Base-by-base conservation (phyloP, 106 monocot species). In the Chionographis japonica region DNA sequence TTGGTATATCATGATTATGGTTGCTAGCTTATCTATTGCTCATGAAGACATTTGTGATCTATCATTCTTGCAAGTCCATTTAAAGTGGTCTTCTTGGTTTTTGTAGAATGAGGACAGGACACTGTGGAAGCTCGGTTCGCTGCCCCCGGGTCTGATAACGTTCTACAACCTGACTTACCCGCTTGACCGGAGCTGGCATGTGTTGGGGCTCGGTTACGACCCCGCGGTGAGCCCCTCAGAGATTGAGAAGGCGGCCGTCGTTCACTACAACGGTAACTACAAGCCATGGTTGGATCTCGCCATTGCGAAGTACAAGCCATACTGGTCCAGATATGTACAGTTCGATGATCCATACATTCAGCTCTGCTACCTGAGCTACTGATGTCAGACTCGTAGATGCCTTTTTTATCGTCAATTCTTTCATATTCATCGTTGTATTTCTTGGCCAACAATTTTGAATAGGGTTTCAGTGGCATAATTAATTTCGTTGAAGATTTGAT, bases 241-340 rank as follows among this genome's bases (percentile, higher is more conserved):
- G 17, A 80, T 80, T 8, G 74, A 80, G 40, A 74, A 53, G 43
- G 80, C 74, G 12, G 69, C 69, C 3, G 80, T 75, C 10, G 46
- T 80, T 56, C 74, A 75, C 52, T 70, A 74, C 53, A 75, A 80
- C 35, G 75, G 75, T 36, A 80, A 80, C 41, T 80, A 80, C 58
- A 80, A 80, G 58, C 80, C 80, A 3, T 75, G 80, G 74, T 58
- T 80, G 7, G 80, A 75, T 65, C 80, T 75, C 57, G 80, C 80
- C 6, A 63, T 80, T 50, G 27, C 50, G 16, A 80, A 75, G 53
- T 80, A 80, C 63, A 75, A 70, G 58, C n/a, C 54, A 36, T 75
- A 69, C 63, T 80, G 74, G 80, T 68, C 68, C 40, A 80, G 75
- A 58, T 65, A 59, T 64, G 58, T 80, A 40, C 49, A 70, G 19